Conservation (phyloP, 768 basidiomycete species). For the Mycena maculata region DNA sequence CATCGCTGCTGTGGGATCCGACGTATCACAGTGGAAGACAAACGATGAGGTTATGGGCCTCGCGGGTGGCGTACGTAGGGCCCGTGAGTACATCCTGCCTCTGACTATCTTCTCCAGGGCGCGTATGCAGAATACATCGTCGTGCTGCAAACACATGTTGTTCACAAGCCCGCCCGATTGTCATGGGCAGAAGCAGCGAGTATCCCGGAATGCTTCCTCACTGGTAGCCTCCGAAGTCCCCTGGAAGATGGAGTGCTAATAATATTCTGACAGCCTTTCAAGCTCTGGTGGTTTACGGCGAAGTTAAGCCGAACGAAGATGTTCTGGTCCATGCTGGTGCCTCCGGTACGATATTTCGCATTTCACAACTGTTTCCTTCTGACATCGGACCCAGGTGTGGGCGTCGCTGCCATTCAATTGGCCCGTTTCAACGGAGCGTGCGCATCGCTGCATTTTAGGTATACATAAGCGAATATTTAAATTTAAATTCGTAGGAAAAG, state of each 20-base stretch:
- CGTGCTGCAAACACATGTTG: slow-evolving; percentile 71
- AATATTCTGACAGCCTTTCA: slow-evolving; percentile 54
- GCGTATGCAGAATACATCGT: slow-evolving; percentile 92
- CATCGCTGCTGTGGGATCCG: slow-evolving; percentile 65
- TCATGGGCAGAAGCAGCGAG: slow-evolving; percentile 89
- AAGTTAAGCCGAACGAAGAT: slow-evolving; percentile 75
- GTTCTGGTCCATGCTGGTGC: slow-evolving; percentile 93
- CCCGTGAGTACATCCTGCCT: slow-evolving; percentile 17
- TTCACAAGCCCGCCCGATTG: slow-evolving; percentile 79
- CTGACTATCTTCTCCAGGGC: slow-evolving; percentile 61
- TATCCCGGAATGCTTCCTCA: slow-evolving; percentile 90
- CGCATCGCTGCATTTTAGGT: slow-evolving; percentile 48
- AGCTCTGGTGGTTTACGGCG: slow-evolving; percentile 69
- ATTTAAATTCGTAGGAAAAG: slow-evolving; percentile 57
- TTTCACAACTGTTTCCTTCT: neutral
- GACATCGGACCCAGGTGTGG: slow-evolving; percentile 61
- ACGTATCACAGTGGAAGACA: slow-evolving; percentile 64
- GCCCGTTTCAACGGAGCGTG: slow-evolving; percentile 81
- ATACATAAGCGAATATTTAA: slow-evolving; percentile 2
- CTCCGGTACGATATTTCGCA: slow-evolving; percentile 55
- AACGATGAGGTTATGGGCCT: slow-evolving; percentile 86
- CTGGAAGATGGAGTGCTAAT: neutral
- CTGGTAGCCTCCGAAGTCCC: slow-evolving; percentile 61
- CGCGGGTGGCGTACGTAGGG: slow-evolving; percentile 77
- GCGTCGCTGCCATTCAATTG: slow-evolving; percentile 88